phyloP scores from a whole-genome alignment of 495 filamentous ascomycete genomes.

The Hypoxylon subgilvum region DNA sequence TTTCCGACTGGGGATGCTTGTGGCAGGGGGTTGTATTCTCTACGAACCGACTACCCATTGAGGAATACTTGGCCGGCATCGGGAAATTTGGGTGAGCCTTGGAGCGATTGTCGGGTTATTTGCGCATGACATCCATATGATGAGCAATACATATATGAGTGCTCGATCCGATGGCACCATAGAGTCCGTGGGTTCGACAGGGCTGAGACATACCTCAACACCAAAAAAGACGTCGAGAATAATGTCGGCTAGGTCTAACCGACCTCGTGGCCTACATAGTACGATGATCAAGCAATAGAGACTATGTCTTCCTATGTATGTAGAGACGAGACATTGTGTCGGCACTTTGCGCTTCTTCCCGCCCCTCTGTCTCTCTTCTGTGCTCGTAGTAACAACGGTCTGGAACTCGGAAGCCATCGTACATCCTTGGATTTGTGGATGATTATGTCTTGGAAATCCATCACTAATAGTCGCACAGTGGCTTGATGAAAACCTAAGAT shows the following conservation, averaged over 20 bases:
- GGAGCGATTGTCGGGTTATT: constrained; percentile 25
- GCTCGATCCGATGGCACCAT: constrained; percentile 10
- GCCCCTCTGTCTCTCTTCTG: constrained; percentile 1
- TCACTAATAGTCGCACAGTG: no score
- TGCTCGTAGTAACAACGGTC: constrained; percentile 22
- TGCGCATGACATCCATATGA: constrained; percentile 38
- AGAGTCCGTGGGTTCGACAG: constrained; percentile 33
- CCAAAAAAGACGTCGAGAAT: constrained; percentile 13
- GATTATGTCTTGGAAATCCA: neutral
- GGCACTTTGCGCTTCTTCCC: neutral
- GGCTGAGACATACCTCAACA: constrained; percentile 35
- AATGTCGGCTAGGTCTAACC: constrained; percentile 3
- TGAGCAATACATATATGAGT: constrained; percentile 36
- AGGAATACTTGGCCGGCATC: constrained; percentile 25
- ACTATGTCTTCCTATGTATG: no score
- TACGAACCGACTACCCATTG: constrained; percentile 17
- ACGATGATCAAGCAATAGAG: no score
- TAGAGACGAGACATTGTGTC: constrained; percentile 14
- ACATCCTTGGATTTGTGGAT: neutral
- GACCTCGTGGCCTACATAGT: no score
- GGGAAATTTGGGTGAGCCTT: constrained; percentile 25
- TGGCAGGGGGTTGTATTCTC: constrained; percentile 17
- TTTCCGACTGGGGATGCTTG: constrained; percentile 19
- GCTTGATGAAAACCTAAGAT: no score
- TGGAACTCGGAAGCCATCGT: constrained; percentile 6